phyloP scores from a whole-genome alignment of 2,329 filamentous ascomycete species.

The Calonectria crousiana region DNA sequence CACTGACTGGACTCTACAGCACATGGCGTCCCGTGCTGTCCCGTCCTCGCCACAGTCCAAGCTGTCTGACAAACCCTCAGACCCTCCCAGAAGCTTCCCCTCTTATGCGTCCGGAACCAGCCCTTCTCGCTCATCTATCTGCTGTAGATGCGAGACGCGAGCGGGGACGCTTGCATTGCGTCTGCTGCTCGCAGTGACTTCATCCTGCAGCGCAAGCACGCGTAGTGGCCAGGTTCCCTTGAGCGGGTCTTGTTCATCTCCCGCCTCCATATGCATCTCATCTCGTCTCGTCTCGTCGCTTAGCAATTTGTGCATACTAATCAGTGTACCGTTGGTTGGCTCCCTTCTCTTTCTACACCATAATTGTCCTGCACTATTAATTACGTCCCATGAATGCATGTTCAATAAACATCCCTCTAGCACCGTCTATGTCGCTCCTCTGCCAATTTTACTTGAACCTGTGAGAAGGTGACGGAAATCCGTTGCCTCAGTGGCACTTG shows the following conservation, averaged over 20 bases:
- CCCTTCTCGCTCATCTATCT: constrained; percentile 20
- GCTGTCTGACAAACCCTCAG: not conserved
- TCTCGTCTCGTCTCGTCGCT: constrained; percentile 16
- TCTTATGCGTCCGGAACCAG: not conserved
- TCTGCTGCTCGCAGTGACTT: constrained; percentile 41
- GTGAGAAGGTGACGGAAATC: no score
- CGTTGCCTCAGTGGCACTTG: no score
- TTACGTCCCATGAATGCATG: not conserved
- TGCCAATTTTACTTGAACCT: not conserved
- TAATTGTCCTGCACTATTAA: not conserved
- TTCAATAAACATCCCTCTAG: not conserved
- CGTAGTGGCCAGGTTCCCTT: constrained; percentile 38
- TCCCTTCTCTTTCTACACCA: not conserved
- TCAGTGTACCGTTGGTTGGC: not conserved
- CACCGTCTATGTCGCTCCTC: not conserved
- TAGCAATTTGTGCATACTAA: not conserved
- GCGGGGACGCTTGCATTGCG: constrained; percentile 27
- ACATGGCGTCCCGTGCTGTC: not conserved
- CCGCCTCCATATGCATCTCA: constrained; percentile 1
- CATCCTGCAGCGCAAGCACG: constrained; percentile 37
- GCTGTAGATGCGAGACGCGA: constrained; percentile 28
- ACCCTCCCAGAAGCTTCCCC: constrained; percentile 4
- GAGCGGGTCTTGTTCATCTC: constrained; percentile 25
- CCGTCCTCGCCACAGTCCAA: not conserved
- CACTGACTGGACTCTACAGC: not conserved